Base-by-base conservation (phyloP, 768 basidiomycete genomes). In the Leccinum fibrillosum region DNA sequence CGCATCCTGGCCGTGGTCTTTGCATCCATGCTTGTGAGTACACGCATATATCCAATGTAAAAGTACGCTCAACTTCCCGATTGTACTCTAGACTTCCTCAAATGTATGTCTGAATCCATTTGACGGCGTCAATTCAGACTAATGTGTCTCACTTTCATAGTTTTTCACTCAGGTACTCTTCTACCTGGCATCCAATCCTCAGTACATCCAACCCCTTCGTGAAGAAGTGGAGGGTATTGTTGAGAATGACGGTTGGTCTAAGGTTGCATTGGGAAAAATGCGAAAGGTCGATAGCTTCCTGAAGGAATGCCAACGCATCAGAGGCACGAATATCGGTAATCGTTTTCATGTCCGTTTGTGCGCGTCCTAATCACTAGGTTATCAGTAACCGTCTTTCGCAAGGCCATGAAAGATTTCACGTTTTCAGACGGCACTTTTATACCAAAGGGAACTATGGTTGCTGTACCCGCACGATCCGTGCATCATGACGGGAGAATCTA, bases 401-500 rank as follows among this genome's bases (percentile, higher is more conserved):
- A 64, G 51, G 72, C 72, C 0, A 28, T 70, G 35, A 70, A 68
- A 34, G 66, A 72, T 49, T 63, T 69, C 61, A 74, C 72, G 3
- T 70, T 78, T 58, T 76, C 73, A 0, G 74, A 78, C 52, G 77
- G 76, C 1, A 76, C 76, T 1, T 57, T 72, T n/a, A 47, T 76
- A 32, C 77, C 77, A 0, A 63, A 69, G 23, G 78, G 74, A 21
- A 68, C 69, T 5, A 52, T 52, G 10, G 15, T 78, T 7, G 47
- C 64, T 1, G 62, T 62, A 2, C 54, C 73, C 0, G 25, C 59
- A 2, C 59, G 53, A 35, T 62, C 64, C 4, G 21, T 68, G 0
- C 74, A 75, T 11, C 30, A 7, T 9, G 66, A 71, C 15, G 28
- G 35, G 8, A 11, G 17, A 1, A 0, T 57, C 1, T 79, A 80